Evolutionary conservation across 2,329 filamentous ascomycete genomes (phyloP).

Genomic region (Pestalotiopsis sp.): DNA sequence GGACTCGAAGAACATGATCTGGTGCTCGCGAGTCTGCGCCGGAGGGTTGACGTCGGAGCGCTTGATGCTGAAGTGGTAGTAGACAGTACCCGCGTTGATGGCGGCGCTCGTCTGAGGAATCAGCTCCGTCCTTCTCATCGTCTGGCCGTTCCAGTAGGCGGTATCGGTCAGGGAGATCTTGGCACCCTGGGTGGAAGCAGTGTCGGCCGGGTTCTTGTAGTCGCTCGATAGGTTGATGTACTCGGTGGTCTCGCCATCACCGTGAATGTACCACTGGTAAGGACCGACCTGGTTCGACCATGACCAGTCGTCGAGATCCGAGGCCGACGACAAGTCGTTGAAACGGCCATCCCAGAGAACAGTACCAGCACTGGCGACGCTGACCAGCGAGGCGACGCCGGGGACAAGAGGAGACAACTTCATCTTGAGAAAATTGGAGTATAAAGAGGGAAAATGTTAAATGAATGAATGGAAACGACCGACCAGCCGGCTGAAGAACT

Average conservation of each 20-base stretch:
- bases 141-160: constrained; percentile 72
- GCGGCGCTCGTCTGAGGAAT: constrained; percentile 70
- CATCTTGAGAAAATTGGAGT: background rate
- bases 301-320: constrained; percentile 58
- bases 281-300: constrained; percentile 64
- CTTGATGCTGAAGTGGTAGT: constrained; percentile 74
- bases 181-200: constrained; percentile 62
- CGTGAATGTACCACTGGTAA: constrained; percentile 79
- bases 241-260: constrained; percentile 50
- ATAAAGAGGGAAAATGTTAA: background rate
- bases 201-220: constrained; percentile 69
- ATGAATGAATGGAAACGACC: constrained; percentile 6
- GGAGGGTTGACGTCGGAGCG: constrained; percentile 62
- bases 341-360: constrained; percentile 65
- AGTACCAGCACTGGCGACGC: constrained; percentile 35
- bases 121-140: constrained; percentile 73
- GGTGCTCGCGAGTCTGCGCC: constrained; percentile 65
- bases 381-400: background rate
- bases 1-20: constrained; percentile 64
- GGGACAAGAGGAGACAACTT: constrained; percentile 10
- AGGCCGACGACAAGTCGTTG: constrained; percentile 50
- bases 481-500: constrained; percentile 6
- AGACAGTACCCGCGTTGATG: constrained; percentile 68
- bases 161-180: constrained; percentile 68
- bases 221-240: constrained; percentile 63